Evolutionary conservation across 805 yeast species (phyloP), one percentile per base, ranked within the genome.

Genomic region (Lipomyces yamadae): DNA sequence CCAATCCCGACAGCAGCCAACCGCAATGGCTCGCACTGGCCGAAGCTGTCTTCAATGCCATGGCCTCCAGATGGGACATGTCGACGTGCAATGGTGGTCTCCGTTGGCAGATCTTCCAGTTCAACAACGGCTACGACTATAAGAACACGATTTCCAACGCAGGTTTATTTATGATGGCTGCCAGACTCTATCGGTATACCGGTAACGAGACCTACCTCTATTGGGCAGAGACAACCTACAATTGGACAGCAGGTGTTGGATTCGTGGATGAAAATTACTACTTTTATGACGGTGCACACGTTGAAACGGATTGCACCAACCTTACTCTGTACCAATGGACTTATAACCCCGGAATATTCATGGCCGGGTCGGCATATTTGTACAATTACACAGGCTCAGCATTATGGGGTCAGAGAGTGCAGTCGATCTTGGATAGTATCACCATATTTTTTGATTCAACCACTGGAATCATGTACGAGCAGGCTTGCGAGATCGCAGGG

Each of bases 51-150:
- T 94, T 89, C 81, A 91, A 93, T 77, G 88, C 96, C 45, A 92
- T 94, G 97, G 87, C 90, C 55, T 78, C 82, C 39, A 85, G 98
- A 77, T 94, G 98, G 98, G 97, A 93, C 77, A 72, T 76, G 6
- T 75, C 72, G 2, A 74, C 81, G 64, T 94, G 98, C 80, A 84
- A 82, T 57, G 98, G 98, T 67, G 98, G 98, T 0, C 79, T 94
- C 68, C 84, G 98, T 78, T 94, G 98, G 98, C 98, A 94, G 81
- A 94, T 94, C 74, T 94, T 88, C 80, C 83, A 88, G 66, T 94
- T 97, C 97, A 94, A 94, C 76, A 83, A 91, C 4, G 98, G 98
- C 67, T 94, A 92, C 77, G 89, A 90, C 77, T 94, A 94, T 79
- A 94, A 94, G 78, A 94, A 94, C 77, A 81, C 97, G 48, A 90